Evolutionary conservation across 306 rosid genomes (phyloP).

Genomic region (Oxytropis ochrocephala): DNA sequence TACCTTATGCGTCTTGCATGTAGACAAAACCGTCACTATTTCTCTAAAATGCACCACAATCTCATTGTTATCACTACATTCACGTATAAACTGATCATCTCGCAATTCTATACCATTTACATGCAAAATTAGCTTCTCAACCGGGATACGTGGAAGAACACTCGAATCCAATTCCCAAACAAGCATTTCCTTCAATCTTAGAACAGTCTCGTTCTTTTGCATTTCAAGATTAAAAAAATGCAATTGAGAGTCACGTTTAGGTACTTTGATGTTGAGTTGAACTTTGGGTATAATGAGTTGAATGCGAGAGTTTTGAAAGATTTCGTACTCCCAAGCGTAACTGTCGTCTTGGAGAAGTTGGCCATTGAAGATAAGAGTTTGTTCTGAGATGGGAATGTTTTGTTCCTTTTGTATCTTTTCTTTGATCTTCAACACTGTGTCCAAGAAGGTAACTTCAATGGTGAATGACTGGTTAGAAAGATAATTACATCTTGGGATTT

Average conservation of each 20-base stretch:
- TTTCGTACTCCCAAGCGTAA: conserved; percentile 35
- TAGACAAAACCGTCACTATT: conserved; percentile 30
- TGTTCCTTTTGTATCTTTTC: conserved; percentile 68
- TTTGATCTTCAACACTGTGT: conserved; percentile 58
- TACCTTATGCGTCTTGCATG: conserved; percentile 37
- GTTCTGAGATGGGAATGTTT: conserved; percentile 45
- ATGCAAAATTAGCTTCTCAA: conserved; percentile 20
- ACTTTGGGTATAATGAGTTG: conserved; percentile 31
- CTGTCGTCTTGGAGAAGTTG: conserved; percentile 47
- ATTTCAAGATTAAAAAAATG: conserved; percentile 14
- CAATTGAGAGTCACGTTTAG: conserved; percentile 23
- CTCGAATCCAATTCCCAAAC: conserved; percentile 19
- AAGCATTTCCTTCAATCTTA: conserved; percentile 33
- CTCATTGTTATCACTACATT: conserved; percentile 36
- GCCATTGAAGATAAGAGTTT: conserved; percentile 64
- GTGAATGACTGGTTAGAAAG: conserved; percentile 45
- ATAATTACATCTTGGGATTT: conserved; percentile 36
- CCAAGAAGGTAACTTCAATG: conserved; percentile 65
- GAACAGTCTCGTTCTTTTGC: conserved; percentile 40
- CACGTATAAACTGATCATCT: conserved; percentile 27
- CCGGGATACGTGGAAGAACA: neutral
- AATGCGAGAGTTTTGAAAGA: conserved; percentile 47
- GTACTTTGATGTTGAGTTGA: conserved; percentile 29
- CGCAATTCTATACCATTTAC: conserved; percentile 27
- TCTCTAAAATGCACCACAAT: conserved; percentile 31